Base-by-base conservation (phyloP, 352 stramenopile genomes). In the Pythium grandisporangium region DNA sequence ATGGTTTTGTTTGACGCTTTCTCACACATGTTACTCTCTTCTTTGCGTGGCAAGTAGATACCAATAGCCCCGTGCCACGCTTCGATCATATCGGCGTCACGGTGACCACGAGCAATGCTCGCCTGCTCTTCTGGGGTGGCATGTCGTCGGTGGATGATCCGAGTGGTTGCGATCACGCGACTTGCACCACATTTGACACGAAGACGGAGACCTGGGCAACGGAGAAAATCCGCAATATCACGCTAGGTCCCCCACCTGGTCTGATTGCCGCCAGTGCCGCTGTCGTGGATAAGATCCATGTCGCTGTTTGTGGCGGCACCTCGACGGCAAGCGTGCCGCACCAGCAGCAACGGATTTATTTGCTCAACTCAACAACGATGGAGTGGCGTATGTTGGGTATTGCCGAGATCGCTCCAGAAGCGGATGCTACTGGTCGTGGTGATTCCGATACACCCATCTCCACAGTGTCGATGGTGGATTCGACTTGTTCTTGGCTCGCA, bases 61-160 rank as follows among this genome's bases (percentile, higher is more conserved):
- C 37, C 13, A 39, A 49, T 7, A 33, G 17, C 4, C 27, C 43
- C 23, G 32, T 33, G 0, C 37, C 33, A 42, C 59, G 61, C 24
- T 87, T 84, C 33, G 74, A 88, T 36, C 74, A 91, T 49, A 41
- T 85, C 47, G 69, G 58, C 23, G 60, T 55, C 19, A 63, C 78
- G 23, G 47, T 85, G 13, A 50, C 61, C 3, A 51, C 52, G 22
- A 75, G 63, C 6, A n/a, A n/a, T n/a, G n/a, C n/a, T n/a, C 68
- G 74, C 30, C 56, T 91, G 37, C 48, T 68, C 1, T 68, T 90
- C 38, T 78, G 60, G 53, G 77, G 74, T 35, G 77, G 74, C 4
- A 64, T 88, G 53, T 41, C 58, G 14, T 68, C 74, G n/a, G 42
- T 78, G 2, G 48, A 48, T n/a, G 47, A 29, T 5, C 48, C 38